A percentile compares a stretch with the other conserved stretches of the same genome.
Conservation (phyloP, 805 yeast genomes). For the Candida pini region DNA sequence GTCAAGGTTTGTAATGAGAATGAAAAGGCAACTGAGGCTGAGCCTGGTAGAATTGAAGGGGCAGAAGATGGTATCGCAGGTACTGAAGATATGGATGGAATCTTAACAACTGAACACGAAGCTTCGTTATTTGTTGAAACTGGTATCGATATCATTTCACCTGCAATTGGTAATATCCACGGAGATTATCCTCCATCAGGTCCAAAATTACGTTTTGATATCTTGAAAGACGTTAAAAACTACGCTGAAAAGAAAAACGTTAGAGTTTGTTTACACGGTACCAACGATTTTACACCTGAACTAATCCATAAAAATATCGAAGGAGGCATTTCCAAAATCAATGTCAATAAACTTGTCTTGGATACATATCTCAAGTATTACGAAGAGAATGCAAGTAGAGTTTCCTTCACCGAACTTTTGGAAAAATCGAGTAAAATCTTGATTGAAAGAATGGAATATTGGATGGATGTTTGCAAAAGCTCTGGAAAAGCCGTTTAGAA, state of each 20-base stretch:
- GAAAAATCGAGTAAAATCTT: constrained; percentile 23
- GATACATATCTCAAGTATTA: constrained; percentile 22
- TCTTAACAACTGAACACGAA: constrained; percentile 29
- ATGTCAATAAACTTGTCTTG: constrained; percentile 28
- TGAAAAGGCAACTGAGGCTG: constrained; percentile 32
- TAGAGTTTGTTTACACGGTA: constrained; percentile 31
- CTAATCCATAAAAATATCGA: constrained; percentile 20
- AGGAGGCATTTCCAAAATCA: constrained; percentile 28
- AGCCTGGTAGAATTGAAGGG: constrained; percentile 34
- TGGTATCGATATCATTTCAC: constrained; percentile 33
- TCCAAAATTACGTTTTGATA: constrained; percentile 23
- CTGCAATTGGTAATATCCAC: constrained; percentile 34
- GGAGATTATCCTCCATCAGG: constrained; percentile 32
- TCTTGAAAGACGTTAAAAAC: constrained; percentile 23
- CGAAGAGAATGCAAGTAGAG: constrained; percentile 16
- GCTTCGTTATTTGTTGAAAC: constrained; percentile 28
- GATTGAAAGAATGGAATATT: constrained; percentile 23
- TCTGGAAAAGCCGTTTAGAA: constrained; percentile 18
- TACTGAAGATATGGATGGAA: constrained; percentile 25
- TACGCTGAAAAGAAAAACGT: constrained; percentile 14
- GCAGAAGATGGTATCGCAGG: constrained; percentile 31
- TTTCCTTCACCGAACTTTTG: constrained; percentile 23
- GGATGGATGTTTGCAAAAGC: constrained; percentile 25
- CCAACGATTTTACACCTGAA: constrained; percentile 27
- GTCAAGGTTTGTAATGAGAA: constrained; percentile 25